A percentile compares a stretch with the other conserved stretches of the same genome.
Conservation (phyloP, 108 stramenopile genomes). For the Schizochytrium sp. region DNA sequence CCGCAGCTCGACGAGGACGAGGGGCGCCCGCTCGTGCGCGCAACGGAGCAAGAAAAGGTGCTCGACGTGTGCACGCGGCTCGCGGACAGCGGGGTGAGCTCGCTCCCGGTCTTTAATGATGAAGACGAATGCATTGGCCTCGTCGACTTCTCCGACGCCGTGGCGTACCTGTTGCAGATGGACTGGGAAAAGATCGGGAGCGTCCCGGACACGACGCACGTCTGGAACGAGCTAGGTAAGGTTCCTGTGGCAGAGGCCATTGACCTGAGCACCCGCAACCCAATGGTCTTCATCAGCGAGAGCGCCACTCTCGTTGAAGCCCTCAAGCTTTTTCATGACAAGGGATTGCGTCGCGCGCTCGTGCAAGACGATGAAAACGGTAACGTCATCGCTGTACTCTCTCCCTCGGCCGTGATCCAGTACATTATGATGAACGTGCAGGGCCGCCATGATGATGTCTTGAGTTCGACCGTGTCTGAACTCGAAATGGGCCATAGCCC, state of each 20-base stretch:
- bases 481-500: background rate
- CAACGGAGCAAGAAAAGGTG: background rate
- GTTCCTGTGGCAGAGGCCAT: background rate
- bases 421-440: background rate
- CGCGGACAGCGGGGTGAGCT: background rate
- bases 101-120: background rate
- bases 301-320: background rate
- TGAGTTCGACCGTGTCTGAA: background rate
- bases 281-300: background rate
- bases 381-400: background rate
- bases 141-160: background rate
- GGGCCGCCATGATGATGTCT: background rate
- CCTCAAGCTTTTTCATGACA: background rate
- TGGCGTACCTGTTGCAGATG: background rate
- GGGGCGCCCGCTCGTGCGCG: background rate
- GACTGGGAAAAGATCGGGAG: background rate
- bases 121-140: background rate
- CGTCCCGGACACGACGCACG: background rate
- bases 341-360: background rate
- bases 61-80: constrained; percentile 5
- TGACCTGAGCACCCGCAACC: background rate
- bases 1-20: background rate
- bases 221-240: background rate
- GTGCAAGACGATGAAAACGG: background rate
- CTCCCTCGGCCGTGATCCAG: background rate